phyloP scores from a whole-genome alignment of 352 stramenopile genomes.

The Phytophthora fragariaefolia region DNA sequence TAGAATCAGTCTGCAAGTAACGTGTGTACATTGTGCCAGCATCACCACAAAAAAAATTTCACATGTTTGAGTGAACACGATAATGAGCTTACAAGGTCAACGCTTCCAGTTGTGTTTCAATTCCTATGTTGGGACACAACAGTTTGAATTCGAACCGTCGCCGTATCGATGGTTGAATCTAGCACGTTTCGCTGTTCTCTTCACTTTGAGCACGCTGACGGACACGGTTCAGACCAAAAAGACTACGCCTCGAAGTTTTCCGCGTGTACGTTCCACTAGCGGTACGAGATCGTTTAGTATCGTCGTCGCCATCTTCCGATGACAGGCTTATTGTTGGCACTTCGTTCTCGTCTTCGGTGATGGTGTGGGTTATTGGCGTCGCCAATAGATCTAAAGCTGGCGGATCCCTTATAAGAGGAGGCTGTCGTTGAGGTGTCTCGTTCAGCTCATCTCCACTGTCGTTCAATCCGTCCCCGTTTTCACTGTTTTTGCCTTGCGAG shows the following conservation, averaged over 20 bases:
- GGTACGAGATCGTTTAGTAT: conserved; percentile 25
- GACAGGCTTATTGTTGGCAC: conserved; percentile 32
- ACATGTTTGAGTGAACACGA: too few species aligned
- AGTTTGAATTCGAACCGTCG: not conserved
- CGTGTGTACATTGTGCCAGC: not conserved
- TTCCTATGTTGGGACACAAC: conserved; percentile 29
- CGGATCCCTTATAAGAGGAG: conserved; percentile 20
- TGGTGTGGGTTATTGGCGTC: conserved; percentile 33
- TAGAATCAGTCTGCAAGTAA: not conserved
- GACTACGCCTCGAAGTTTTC: conserved; percentile 31
- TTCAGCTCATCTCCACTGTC: conserved; percentile 20
- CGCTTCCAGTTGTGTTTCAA: conserved; percentile 16
- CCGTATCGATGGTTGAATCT: conserved; percentile 3
- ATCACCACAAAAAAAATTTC: not conserved
- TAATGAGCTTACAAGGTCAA: conserved; percentile 12
- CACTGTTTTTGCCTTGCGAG: conserved; percentile 14
- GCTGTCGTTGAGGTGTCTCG: conserved; percentile 22
- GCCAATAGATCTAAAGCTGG: conserved; percentile 36
- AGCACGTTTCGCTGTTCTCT: conserved; percentile 29
- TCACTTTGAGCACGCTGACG: conserved; percentile 38
- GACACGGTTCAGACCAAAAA: conserved; percentile 32
- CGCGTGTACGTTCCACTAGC: conserved; percentile 38
- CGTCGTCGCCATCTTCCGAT: conserved; percentile 25
- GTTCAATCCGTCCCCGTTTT: not conserved
- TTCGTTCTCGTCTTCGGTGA: conserved; percentile 29